Evolutionary conservation across 2,329 filamentous ascomycete genomes (phyloP), one percentile per base, ranked within the genome.

Genomic region (Phaeosphaeria sp.): DNA sequence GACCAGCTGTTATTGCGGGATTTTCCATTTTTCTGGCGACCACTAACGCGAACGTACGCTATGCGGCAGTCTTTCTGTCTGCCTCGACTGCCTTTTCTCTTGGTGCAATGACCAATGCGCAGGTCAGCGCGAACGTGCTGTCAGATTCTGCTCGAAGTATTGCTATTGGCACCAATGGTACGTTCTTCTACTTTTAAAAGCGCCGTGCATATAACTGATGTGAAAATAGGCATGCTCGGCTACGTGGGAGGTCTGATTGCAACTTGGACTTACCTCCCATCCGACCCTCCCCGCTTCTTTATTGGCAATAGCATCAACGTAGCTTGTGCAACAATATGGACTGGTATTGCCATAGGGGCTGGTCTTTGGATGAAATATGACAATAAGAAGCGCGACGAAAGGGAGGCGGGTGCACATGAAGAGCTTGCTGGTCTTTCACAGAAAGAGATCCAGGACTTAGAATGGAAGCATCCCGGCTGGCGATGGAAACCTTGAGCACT

Each of bases 381-480:
- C 63, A 91, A 91, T 67, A 82, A 79, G 67, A 82, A 78, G 65
- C 80, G 86, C 50, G 84, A 84, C n/a, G 69, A 66, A 17, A 79
- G 79, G 42, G 82, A 87, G 66, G 74, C 84, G 5, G 84, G 86
- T 69, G 51, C 46, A 18, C 47, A 42, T 18, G 74, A 78, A 3
- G 82, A 84, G 59, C 69, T 89, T 59, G 78, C 76, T 2, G 36
- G 36, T 85, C 46, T 87, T 68, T 80, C 79, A 6, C 76, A 79
- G 57, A 75, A 81, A 65, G 76, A 87, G 65, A 79, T 88, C 27
- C 82, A 87, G 64, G 83, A 88, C 67, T 71, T 90, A 63, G 87
- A 90, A 66, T 90, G 87, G 87, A 64, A 59, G 46, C 87, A 90
- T 71, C 87, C 87, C 5, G 83, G 74, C 3, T 89, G 88, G 69